A percentile compares a stretch with the other conserved stretches of the same genome.
Evolutionary conservation across 1,284 basidiomycete species (phyloP).

Genomic region (Fomes fomentarius): DNA sequence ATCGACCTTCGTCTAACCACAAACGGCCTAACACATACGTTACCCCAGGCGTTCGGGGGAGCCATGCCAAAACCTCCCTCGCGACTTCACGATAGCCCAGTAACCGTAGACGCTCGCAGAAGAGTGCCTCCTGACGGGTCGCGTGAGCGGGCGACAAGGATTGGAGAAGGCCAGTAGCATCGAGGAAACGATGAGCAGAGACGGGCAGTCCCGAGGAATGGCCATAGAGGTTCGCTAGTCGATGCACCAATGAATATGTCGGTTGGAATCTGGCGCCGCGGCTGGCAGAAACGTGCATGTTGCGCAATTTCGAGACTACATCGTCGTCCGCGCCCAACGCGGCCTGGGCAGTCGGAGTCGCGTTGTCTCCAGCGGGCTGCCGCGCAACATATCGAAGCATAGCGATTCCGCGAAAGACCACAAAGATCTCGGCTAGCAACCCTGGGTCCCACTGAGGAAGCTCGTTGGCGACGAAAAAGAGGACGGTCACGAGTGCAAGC

Average conservation of each 20-base stretch:
- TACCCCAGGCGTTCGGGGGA: slow-evolving; percentile 77
- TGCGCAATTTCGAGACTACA: slow-evolving; percentile 63
- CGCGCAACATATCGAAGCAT: slow-evolving; percentile 63
- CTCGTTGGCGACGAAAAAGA: slow-evolving; percentile 72
- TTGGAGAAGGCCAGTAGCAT: slow-evolving; percentile 63
- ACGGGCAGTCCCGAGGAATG: slow-evolving; percentile 47
- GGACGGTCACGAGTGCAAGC: slow-evolving; percentile 62
- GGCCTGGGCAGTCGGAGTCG: slow-evolving; percentile 31
- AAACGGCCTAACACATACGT: slow-evolving; percentile 76
- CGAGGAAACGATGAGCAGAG: slow-evolving; percentile 71
- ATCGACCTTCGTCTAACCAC: slow-evolving; percentile 68
- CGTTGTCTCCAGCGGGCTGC: slow-evolving; percentile 57
- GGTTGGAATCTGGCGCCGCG: slow-evolving; percentile 48
- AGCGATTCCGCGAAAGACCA: slow-evolving; percentile 74
- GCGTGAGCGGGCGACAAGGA: slow-evolving; percentile 66
- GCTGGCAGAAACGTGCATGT: slow-evolving; percentile 68
- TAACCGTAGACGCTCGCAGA: slow-evolving; percentile 70
- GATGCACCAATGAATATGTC: slow-evolving; percentile 73
- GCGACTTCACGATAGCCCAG: slow-evolving; percentile 69
- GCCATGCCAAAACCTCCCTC: slow-evolving; percentile 68
- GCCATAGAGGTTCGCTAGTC: slow-evolving; percentile 59
- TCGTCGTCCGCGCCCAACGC: slow-evolving; percentile 55
- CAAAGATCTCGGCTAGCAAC: slow-evolving; percentile 72
- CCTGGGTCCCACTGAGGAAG: slow-evolving; percentile 64
- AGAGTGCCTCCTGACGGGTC: slow-evolving; percentile 67